phyloP scores from a whole-genome alignment of 352 stramenopile species.

The Phytophthora palmivora region DNA sequence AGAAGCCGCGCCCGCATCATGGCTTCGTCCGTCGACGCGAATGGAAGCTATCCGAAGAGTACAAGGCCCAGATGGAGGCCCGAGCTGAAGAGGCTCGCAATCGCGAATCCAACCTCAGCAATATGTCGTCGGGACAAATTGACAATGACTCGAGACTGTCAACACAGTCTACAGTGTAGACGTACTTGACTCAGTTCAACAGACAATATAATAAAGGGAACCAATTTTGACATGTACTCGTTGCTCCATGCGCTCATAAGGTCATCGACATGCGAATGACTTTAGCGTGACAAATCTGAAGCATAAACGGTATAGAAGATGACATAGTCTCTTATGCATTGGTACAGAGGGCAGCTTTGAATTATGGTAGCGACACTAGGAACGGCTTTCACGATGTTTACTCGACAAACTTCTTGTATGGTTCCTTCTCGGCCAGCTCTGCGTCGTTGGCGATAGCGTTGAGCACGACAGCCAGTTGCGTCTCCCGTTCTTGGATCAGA shows the following conservation, averaged over 20 bases:
- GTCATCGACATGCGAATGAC: no score
- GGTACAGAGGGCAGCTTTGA: constrained; percentile 12
- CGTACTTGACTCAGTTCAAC: constrained; percentile 4
- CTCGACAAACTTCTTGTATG: constrained; percentile 69
- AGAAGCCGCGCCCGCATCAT: constrained; percentile 61
- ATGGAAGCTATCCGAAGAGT: constrained; percentile 73
- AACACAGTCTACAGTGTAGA: constrained; percentile 2
- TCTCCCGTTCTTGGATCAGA: constrained; percentile 70
- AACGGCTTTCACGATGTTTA: constrained; percentile 1
- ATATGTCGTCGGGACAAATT: constrained; percentile 44
- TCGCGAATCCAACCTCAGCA: constrained; percentile 41
- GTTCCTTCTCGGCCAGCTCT: constrained; percentile 46
- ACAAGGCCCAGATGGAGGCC: constrained; percentile 50
- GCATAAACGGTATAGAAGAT: constrained; percentile 1
- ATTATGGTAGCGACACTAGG: constrained; percentile 5
- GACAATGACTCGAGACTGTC: constrained; percentile 41
- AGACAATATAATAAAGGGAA: constrained; percentile 12
- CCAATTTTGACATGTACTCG: constrained; percentile 23
- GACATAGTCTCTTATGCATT: not conserved
- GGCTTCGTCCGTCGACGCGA: constrained; percentile 77
- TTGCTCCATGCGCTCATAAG: no score
- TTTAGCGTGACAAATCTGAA: no score
- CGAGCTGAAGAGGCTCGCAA: constrained; percentile 4
- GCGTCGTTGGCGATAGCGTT: constrained; percentile 70
- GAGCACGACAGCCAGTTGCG: constrained; percentile 65